Evolutionary conservation across 805 yeast genomes (phyloP).

Genomic region (Metschnikowia santaceciliae): DNA sequence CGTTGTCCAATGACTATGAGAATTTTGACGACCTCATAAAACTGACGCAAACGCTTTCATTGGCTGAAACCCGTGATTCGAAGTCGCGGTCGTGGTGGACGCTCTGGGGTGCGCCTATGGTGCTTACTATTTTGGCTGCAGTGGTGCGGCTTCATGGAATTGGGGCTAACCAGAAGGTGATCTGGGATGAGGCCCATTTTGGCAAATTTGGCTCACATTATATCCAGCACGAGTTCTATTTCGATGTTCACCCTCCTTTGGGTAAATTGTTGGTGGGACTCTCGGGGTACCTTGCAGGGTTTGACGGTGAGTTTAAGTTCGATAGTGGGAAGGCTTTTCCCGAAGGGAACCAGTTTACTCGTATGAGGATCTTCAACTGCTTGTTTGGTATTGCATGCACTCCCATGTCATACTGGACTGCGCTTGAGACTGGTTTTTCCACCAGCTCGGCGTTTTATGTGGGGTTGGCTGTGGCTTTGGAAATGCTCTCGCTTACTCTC

Average conservation of each 20-base stretch:
- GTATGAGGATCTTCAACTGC: slow-evolving; percentile 88
- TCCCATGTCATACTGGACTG: slow-evolving; percentile 82
- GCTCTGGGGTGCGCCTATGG: slow-evolving; percentile 7
- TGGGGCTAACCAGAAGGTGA: slow-evolving; percentile 62
- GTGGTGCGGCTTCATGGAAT: slow-evolving; percentile 56
- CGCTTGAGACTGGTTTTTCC: slow-evolving; percentile 31
- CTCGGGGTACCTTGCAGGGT: slow-evolving; percentile 77
- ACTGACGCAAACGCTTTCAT: slow-evolving; percentile 15
- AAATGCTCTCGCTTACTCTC: slow-evolving; percentile 63
- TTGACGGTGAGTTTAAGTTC: slow-evolving; percentile 85
- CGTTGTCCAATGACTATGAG: background rate
- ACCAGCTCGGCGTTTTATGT: slow-evolving; percentile 52
- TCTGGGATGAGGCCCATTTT: slow-evolving; percentile 94
- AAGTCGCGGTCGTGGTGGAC: slow-evolving; percentile 2
- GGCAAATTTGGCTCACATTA: slow-evolving; percentile 84
- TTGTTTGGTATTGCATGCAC: slow-evolving; percentile 77
- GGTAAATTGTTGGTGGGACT: slow-evolving; percentile 79
- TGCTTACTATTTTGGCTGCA: slow-evolving; percentile 15
- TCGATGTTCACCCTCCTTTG: slow-evolving; percentile 84
- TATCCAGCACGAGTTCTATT: slow-evolving; percentile 73
- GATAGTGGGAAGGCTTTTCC: slow-evolving; percentile 80
- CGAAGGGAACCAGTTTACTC: slow-evolving; percentile 68
- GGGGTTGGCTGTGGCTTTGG: slow-evolving; percentile 60
- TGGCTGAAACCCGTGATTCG: slow-evolving; percentile 4
- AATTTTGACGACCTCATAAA: slow-evolving; percentile 15